Conservation (phyloP, 1,139 yeast genomes). For the Suhomyces bribrorum region DNA sequence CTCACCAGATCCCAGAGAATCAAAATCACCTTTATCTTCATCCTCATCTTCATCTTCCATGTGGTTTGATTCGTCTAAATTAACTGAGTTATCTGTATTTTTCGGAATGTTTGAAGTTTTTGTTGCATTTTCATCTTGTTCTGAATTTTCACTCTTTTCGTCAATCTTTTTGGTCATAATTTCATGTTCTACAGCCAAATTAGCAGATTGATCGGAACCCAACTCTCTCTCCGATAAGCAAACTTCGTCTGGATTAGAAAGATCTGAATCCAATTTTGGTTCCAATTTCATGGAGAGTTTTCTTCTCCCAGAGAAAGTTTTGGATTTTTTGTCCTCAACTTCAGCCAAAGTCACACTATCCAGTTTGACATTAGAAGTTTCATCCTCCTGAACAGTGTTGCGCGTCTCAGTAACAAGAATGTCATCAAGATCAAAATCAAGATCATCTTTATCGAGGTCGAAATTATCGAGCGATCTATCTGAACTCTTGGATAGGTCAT, state of each 20-base stretch:
- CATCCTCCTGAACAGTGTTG: not conserved
- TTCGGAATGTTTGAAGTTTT: too few relatives aligned
- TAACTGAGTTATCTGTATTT: too few relatives aligned
- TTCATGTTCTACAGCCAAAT: not conserved
- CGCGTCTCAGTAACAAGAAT: not conserved
- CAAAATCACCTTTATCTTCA: conserved; percentile 3
- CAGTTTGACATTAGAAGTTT: not conserved
- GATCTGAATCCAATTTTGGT: too few relatives aligned
- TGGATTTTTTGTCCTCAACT: not conserved
- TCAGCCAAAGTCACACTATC: not conserved
- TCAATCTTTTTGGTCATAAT: not conserved
- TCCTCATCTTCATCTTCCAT: not conserved
- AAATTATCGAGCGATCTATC: too few relatives aligned
- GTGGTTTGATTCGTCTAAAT: conserved; percentile 1
- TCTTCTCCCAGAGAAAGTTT: not conserved
- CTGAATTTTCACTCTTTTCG: not conserved
- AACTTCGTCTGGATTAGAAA: not conserved
- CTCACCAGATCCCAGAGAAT: not conserved
- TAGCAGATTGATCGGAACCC: not conserved
- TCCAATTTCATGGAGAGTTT: not conserved
- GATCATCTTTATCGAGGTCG: not conserved
- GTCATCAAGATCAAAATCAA: not conserved
- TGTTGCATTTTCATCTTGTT: not conserved
- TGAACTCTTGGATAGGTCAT: too few relatives aligned
- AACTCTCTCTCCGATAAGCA: not conserved